Percentiles rank a stretch among this genome's conserved stretches.
Conservation (phyloP, 805 yeast genomes). For the Yamadazyma endophytica region DNA sequence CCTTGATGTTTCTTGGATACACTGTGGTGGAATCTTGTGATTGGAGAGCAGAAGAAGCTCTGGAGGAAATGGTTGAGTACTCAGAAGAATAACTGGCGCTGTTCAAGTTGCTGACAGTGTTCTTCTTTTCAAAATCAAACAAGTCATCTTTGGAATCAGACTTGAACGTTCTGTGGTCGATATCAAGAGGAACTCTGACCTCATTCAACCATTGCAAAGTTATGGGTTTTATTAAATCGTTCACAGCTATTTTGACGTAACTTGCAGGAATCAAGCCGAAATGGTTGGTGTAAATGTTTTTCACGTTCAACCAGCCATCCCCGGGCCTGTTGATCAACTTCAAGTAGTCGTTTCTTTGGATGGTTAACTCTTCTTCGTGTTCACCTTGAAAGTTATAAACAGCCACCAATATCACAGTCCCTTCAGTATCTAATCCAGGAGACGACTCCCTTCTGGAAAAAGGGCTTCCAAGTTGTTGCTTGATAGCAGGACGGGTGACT, state of each 20-base stretch:
- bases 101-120: too few species aligned
- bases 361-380: slow-evolving; percentile 21
- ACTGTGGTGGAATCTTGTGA: too few species aligned
- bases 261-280: slow-evolving; percentile 36
- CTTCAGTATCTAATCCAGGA: slow-evolving; percentile 8
- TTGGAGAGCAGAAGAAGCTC: too few species aligned
- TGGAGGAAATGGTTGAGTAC: too few species aligned
- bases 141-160: slow-evolving; percentile 6
- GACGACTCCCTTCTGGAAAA: too few species aligned
- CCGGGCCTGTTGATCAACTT: slow-evolving; percentile 32
- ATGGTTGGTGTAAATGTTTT: slow-evolving; percentile 17
- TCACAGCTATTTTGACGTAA: slow-evolving; percentile 36
- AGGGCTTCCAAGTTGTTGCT: too few species aligned
- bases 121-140: slow-evolving; percentile 12
- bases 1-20: slow-evolving; percentile 12
- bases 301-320: slow-evolving; percentile 38
- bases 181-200: slow-evolving; percentile 1
- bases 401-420: slow-evolving; percentile 21
- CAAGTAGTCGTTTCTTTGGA: slow-evolving; percentile 24
- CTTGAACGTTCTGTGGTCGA: background rate
- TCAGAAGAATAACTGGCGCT: too few species aligned
- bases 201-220: slow-evolving; percentile 28
- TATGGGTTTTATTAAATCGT: slow-evolving; percentile 31
- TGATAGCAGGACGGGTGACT: too few species aligned
- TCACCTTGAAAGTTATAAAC: slow-evolving; percentile 30